Evolutionary conservation across 2,329 filamentous ascomycete species (phyloP), one percentile per base, ranked within the genome.

Genomic region (Neofusicoccum sp.): DNA sequence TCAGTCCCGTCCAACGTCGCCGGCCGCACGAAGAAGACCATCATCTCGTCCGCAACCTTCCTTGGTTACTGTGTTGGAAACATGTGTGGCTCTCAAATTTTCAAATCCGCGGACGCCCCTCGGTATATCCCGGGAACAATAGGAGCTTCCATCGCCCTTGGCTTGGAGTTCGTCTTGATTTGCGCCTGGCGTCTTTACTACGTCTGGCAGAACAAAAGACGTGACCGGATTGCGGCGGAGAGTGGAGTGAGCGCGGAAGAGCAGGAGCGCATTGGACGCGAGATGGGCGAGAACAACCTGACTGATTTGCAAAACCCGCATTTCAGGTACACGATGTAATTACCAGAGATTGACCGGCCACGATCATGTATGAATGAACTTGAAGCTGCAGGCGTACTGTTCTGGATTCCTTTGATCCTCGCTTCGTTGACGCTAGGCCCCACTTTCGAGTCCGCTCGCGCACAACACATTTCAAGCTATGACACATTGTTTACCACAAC

Each of bases 31-130:
- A 82, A 82, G 67, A 77, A 80, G 31, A 81, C 80, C 3, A 69
- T 82, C 44, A 79, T 78, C 11, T 78, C 75, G 14, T 79, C 79
- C 3, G 77, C 80, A 43, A 79, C 80, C 0, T 81, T 83, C 59
- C 73, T 80, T 6, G 79, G 71, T 8, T 83, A 82, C 67, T 82
- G 80, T 60, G 77, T 80, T 2, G 80, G 80, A 2, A 83, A 82
- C 66, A 81, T 81, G 76, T 74, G 74, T 2, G 80, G 80, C 4
- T 77, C 76, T 6, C 79, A 82, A 67, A 80, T 82, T 56, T 83
- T 82, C 71, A 74, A 76, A 52, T 67, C 72, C 4, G 71, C 70
- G 28, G 80, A 82, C 65, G 78, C 78, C 1, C 80, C 80, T 0
- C 74, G 77, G 39, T 82, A 82, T 64, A 71, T 80, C 4, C 76